Base-by-base conservation (phyloP, 1,284 basidiomycete genomes). In the Heterobasidion irregulare region DNA sequence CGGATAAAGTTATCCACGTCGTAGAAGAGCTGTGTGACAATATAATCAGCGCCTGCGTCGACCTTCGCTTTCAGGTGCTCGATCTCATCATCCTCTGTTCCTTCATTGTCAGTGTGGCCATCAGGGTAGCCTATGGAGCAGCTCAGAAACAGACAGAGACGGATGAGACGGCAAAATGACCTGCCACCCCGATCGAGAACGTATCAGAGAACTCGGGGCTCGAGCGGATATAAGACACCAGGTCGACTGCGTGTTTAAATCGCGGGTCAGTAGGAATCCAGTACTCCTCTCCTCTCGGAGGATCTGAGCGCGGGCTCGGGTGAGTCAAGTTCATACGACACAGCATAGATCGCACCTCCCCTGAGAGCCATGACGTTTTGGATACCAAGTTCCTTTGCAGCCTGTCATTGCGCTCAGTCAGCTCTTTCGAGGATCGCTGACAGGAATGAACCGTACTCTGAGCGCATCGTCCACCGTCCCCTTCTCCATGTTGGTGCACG, bases 21-120 rank as follows among this genome's bases (percentile, higher is more conserved):
- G 73, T 99, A 99, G 72, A 99, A 99, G 54, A 99, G 79, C 66
- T 99, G 97, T 0, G 97, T 98, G 58, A 99, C 80, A 62, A 99
- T 92, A 69, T 95, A 98, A 60, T 97, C 89, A 1, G 95, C 94
- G 5, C 97, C 97, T 0, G 93, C 94, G 59, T 98, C 91, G 34
- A 98, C 85, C 72, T 99, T 99, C 47, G 80, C 78, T 71, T 94
- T 94, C 57, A 99, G 75, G 63, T 86, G 77, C 2, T 77, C 71
- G 18, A 99, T 76, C 64, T 96, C 90, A n/a, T 74, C 74, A 52
- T 91, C 84, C 59, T 83, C 82, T 53, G 76, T 74, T 6, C 73
- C 70, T 19, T 79, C 72, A 47, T 78, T 79, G 63, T 93, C 89
- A 5, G 86, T 78, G 67, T 98, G 92, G 2, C 94, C 93, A 62